Evolutionary conservation across 495 filamentous ascomycete genomes (phyloP).

Genomic region (Pseudevernia furfuracea): DNA sequence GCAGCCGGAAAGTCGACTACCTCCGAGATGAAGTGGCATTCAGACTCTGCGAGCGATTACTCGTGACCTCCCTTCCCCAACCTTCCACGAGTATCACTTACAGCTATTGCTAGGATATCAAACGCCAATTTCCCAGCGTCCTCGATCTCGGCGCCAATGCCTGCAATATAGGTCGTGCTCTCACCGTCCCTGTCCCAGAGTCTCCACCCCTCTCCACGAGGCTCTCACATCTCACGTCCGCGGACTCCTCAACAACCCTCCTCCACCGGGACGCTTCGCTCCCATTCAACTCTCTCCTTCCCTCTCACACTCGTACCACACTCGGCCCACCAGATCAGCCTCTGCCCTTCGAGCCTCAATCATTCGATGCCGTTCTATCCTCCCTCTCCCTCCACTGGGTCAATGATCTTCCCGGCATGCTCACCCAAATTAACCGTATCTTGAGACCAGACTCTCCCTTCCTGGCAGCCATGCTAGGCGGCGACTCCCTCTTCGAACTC

Average conservation of each 20-base stretch:
- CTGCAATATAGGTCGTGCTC: conserved; percentile 80
- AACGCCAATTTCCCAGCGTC: conserved; percentile 71
- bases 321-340: conserved; percentile 50
- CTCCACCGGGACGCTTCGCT: conserved; percentile 75
- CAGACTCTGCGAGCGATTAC: conserved; percentile 76
- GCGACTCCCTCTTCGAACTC: conserved; percentile 89
- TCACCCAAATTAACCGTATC: conserved; percentile 70
- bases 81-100: conserved; percentile 3
- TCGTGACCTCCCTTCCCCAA: conserved; percentile 45
- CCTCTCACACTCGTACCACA: conserved; percentile 58
- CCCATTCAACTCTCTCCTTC: conserved; percentile 65
- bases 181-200: conserved; percentile 55
- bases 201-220: conserved; percentile 57
- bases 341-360: conserved; percentile 66
- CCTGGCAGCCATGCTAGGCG: conserved; percentile 91
- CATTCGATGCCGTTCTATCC: conserved; percentile 82
- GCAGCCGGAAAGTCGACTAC: conserved; percentile 77
- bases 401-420: conserved; percentile 82
- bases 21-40: conserved; percentile 83
- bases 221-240: conserved; percentile 64
- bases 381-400: conserved; percentile 93
- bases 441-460: conserved; percentile 90
- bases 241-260: conserved; percentile 68
- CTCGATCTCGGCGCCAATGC: conserved; percentile 94
- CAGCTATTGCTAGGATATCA: conserved; percentile 62